Conservation (phyloP, 2,329 filamentous ascomycete genomes). For the Colletotrichum plurivorum region DNA sequence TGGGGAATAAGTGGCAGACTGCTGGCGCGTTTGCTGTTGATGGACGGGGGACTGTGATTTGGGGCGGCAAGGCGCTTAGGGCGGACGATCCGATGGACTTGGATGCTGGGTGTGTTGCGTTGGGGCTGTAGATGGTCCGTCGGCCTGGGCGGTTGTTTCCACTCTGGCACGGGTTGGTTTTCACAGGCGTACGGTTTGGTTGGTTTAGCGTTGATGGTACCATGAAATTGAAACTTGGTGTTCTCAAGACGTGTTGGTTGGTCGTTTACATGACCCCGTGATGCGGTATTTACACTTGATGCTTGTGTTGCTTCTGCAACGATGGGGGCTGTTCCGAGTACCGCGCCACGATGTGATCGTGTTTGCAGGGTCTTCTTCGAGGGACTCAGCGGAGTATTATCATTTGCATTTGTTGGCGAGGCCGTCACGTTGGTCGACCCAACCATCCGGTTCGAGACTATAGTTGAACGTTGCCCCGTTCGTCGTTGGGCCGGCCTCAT, state of each 20-base stretch:
- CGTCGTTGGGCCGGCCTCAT: too few relatives aligned
- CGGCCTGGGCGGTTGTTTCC: not conserved
- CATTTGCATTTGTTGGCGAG: too few relatives aligned
- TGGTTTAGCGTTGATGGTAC: not conserved
- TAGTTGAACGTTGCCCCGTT: too few relatives aligned
- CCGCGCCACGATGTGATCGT: too few relatives aligned
- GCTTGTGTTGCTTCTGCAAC: too few relatives aligned
- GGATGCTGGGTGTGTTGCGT: conserved; percentile 59
- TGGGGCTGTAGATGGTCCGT: conserved; percentile 45
- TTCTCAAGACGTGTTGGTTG: not conserved
- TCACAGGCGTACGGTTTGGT: not conserved
- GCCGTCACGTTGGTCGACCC: too few relatives aligned
- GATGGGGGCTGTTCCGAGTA: too few relatives aligned
- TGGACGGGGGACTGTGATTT: conserved; percentile 63
- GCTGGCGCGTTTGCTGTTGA: conserved; percentile 67
- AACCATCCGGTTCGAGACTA: too few relatives aligned
- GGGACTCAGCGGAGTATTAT: too few relatives aligned
- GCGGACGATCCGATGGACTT: conserved; percentile 68
- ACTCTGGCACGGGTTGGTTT: not conserved
- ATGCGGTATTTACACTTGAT: not conserved
- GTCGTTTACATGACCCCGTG: not conserved
- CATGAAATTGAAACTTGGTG: too few relatives aligned
- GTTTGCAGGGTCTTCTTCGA: too few relatives aligned
- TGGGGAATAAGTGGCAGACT: conserved; percentile 72
- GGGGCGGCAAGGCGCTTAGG: conserved; percentile 62